These are phyloP conservation scores for Kwoniella dendrophila DNA, from an alignment of 768 basidiomycete genomes.

Conservation along the genomic window DNA sequence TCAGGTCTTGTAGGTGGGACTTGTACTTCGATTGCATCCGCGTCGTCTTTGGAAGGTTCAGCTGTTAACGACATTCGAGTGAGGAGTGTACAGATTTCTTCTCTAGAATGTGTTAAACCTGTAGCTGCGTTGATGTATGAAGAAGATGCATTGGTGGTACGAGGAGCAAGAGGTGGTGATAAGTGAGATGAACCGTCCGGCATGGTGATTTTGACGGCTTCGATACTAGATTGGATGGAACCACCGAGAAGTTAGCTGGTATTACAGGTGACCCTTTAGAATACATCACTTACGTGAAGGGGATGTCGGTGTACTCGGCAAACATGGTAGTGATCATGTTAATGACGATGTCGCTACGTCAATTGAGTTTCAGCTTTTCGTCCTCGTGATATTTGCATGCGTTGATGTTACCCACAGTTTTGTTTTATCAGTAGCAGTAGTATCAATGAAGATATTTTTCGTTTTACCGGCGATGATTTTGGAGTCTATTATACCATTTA, in stretches of 20 bases:
- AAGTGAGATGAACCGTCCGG: slow-evolving; percentile 75
- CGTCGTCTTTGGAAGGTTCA: slow-evolving; percentile 61
- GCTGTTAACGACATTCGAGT: slow-evolving; percentile 78
- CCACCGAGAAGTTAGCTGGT: neutral
- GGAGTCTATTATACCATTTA: no score
- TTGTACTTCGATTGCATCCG: slow-evolving; percentile 73
- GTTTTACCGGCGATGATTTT: slow-evolving; percentile 90
- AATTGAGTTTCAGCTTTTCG: slow-evolving; percentile 9
- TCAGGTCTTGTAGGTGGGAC: slow-evolving; percentile 97
- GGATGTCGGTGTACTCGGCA: slow-evolving; percentile 88
- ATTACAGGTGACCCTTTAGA: no score
- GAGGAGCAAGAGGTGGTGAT: slow-evolving; percentile 77
- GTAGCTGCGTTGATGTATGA: slow-evolving; percentile 97
- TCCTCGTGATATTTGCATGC: neutral
- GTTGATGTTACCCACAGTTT: slow-evolving; percentile 64
- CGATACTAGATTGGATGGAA: slow-evolving; percentile 79
- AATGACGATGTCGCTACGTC: slow-evolving; percentile 71
- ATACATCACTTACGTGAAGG: slow-evolving; percentile 73
- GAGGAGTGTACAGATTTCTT: slow-evolving; percentile 72
- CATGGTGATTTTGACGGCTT: slow-evolving; percentile 82
- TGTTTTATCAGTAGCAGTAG: slow-evolving; percentile 94
- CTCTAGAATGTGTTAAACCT: slow-evolving; percentile 70
- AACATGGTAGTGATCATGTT: slow-evolving; percentile 98
- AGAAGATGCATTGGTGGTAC: slow-evolving; percentile 71
- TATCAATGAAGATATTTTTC: slow-evolving; percentile 91